Evolutionary conservation across 352 stramenopile genomes (phyloP).

Genomic region (Globisporangium heterothallicum): DNA sequence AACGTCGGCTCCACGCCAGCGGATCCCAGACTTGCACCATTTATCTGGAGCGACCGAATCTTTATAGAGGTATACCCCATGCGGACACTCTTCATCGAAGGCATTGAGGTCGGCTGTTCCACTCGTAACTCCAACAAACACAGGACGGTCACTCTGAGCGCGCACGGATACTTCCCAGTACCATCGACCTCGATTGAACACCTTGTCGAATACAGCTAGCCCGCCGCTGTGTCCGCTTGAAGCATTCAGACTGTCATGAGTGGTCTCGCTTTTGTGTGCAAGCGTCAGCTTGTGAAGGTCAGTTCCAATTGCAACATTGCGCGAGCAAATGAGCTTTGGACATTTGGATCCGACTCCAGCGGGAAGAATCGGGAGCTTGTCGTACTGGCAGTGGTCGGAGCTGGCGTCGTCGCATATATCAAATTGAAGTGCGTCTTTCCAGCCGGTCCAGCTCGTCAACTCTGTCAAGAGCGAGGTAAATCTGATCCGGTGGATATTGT

Average conservation of each 20-base stretch:
- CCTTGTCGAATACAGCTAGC: conserved; percentile 64
- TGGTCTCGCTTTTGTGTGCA: conserved; percentile 19
- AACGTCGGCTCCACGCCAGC: conserved; percentile 27
- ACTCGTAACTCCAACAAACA: conserved; percentile 68
- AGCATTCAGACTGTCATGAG: not conserved
- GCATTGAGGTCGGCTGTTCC: conserved; percentile 58
- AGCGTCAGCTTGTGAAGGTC: conserved; percentile 65
- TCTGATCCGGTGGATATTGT: conserved; percentile 46
- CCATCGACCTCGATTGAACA: conserved; percentile 57
- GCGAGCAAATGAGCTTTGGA: conserved; percentile 68
- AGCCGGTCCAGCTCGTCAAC: conserved; percentile 66
- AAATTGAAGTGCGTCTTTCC: conserved; percentile 61
- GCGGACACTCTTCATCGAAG: conserved; percentile 4
- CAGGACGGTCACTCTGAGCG: conserved; percentile 36
- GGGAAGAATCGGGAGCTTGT: conserved; percentile 52
- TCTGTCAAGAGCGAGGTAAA: conserved; percentile 65
- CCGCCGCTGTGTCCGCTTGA: conserved; percentile 19
- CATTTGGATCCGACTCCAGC: conserved; percentile 44
- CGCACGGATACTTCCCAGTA: conserved; percentile 77
- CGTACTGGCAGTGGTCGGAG: conserved; percentile 21
- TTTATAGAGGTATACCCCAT: conserved; percentile 36
- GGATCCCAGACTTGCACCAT: conserved; percentile 16
- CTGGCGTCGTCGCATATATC: conserved; percentile 35
- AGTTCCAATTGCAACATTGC: conserved; percentile 53
- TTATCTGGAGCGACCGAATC: conserved; percentile 20